A percentile compares a stretch with the other conserved stretches of the same genome.
These are phyloP conservation scores for Artemisia tridentata DNA, from an alignment of 129 eudicot genomes.

Conservation along the genomic window DNA sequence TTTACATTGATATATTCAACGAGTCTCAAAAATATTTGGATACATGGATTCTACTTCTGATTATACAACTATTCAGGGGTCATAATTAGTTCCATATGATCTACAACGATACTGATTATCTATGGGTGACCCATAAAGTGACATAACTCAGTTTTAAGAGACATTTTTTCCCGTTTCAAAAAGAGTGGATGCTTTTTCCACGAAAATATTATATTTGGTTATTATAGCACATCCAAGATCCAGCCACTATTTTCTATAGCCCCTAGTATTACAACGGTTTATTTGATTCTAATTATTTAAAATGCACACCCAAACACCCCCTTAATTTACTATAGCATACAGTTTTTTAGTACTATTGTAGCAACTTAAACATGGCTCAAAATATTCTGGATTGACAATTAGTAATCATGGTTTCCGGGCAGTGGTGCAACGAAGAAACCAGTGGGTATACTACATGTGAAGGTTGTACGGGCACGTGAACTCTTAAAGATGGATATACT, in stretches of 20 bases:
- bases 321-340: neutral
- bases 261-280: too few species aligned
- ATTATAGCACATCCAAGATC: too few species aligned
- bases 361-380: neutral
- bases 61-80: neutral
- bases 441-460: slow-evolving; percentile 55
- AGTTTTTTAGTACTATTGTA: neutral
- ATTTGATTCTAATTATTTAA: neutral
- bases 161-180: too few species aligned
- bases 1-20: too few species aligned
- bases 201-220: too few species aligned
- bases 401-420: slow-evolving; percentile 18
- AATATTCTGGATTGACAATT: slow-evolving; percentile 5
- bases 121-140: too few species aligned
- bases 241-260: too few species aligned
- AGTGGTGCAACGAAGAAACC: slow-evolving; percentile 65
- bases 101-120: too few species aligned
- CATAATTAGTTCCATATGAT: too few species aligned
- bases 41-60: neutral
- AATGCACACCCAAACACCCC: neutral
- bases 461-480: slow-evolving; percentile 49
- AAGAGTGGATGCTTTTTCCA: too few species aligned
- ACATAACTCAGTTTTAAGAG: too few species aligned
- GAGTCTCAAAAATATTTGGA: too few species aligned
- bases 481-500: slow-evolving; percentile 54